Base-by-base conservation (phyloP, 2,329 filamentous ascomycete genomes). In the Fusarium heterosporum region DNA sequence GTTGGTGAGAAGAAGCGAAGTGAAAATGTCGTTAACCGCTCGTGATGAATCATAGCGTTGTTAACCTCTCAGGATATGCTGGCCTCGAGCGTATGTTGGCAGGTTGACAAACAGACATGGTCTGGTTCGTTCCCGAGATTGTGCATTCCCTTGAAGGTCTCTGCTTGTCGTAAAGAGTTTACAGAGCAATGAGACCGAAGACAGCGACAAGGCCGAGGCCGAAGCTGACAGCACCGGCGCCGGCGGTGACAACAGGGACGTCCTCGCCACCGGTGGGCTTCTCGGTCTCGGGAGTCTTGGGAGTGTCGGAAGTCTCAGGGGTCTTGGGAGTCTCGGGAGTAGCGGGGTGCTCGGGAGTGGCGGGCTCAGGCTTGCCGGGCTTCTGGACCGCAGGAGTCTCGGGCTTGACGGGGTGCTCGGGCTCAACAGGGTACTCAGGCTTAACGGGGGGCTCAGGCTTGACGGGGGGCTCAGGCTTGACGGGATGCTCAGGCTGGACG, bases 171-270 rank as follows among this genome's bases (percentile, higher is more conserved):
- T 28, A 19, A 19, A 12, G 16, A 52, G 48, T 54, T 75, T 76
- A 79, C 71, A 79, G 63, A 34, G 73, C 73, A 26, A 77, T 32
- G 57, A 72, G 62, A 43, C 72, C 73, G 40, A 75, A 59, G 39
- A 72, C 48, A 19, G 66, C 71, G 41, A 61, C 71, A 16, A 73
- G 52, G 16, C 71, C 70, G 25, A 73, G 47, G 57, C 71, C 87
- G 59, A 73, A 32, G 60, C 71, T 49, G 43, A 73, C 45, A 17
- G 66, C 64, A 42, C 61, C 70, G 32, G 72, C 69, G 38, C 72
- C 74, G 45, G 69, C 72, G 8, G 68, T 72, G 32, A 73, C 70
- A 47, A 75, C 68, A 17, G 63, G 51, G 22, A 56, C 64, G 22
- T 64, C 42, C 14, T 52, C 48, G 7, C 42, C 64, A 36, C 58